These are phyloP conservation scores for Phytophthora constricta DNA, from an alignment of 352 stramenopile genomes.

Conservation along the genomic window DNA sequence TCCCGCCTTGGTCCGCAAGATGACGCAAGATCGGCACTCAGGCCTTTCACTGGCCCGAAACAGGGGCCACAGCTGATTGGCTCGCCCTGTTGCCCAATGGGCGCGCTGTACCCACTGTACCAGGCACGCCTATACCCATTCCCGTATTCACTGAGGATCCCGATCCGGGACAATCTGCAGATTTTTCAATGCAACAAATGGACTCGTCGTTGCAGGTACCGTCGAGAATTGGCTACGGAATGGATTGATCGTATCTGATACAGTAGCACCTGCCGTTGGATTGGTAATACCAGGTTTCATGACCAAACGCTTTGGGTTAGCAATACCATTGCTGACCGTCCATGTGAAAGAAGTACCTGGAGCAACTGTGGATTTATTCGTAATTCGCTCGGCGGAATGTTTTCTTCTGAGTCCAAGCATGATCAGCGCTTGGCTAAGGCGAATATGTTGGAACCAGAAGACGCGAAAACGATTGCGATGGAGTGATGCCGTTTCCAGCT, in stretches of 20 bases:
- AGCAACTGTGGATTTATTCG: slow-evolving; percentile 3
- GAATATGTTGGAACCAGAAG: slow-evolving; percentile 14
- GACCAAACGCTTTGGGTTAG: background rate
- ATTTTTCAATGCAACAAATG: slow-evolving; percentile 3
- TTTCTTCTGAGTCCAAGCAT: slow-evolving; percentile 12
- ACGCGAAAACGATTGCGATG: background rate
- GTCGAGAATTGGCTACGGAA: background rate
- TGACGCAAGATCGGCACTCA: no score
- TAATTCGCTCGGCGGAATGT: background rate
- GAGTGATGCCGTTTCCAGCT: background rate
- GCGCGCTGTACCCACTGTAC: no score
- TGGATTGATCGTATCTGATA: no score
- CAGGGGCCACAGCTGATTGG: no score
- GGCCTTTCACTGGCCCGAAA: no score
- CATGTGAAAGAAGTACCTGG: background rate
- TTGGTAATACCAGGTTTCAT: no score
- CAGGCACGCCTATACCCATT: no score
- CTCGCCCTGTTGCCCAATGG: no score
- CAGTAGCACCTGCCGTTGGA: no score
- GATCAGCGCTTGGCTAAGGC: slow-evolving; percentile 19
- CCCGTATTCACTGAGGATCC: no score
- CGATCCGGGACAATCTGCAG: no score
- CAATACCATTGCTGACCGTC: background rate
- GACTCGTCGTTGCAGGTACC: background rate
- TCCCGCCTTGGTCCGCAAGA: no score